phyloP scores from a whole-genome alignment of 2,329 filamentous ascomycete genomes.

The Clonostachys rosea region DNA sequence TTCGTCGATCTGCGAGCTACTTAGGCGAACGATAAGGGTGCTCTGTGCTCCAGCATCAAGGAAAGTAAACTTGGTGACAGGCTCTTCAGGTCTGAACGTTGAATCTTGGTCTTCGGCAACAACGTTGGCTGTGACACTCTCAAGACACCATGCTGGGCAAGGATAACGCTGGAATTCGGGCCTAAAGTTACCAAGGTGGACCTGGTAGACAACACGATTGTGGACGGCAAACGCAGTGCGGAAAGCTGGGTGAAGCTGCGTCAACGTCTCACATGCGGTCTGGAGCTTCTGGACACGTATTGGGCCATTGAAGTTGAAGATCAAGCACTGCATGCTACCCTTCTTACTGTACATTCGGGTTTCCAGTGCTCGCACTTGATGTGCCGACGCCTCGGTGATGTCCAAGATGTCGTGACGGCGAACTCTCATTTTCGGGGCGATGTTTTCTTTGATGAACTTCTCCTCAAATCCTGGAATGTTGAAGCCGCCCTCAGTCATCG shows the following conservation, averaged over 20 bases:
- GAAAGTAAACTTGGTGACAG: constrained; percentile 44
- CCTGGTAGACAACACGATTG: constrained; percentile 41
- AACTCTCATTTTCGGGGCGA: constrained; percentile 36
- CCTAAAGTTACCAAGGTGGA: constrained; percentile 33
- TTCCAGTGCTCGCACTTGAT: constrained; percentile 43
- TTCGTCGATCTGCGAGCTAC: constrained; percentile 44
- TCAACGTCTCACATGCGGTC: constrained; percentile 37
- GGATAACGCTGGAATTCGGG: constrained; percentile 37
- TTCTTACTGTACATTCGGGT: constrained; percentile 35
- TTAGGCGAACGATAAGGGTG: constrained; percentile 40
- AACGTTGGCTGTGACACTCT: constrained; percentile 28
- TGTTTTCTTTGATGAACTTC: constrained; percentile 29
- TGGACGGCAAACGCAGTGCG: constrained; percentile 48
- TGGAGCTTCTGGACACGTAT: constrained; percentile 37
- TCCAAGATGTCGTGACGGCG: constrained; percentile 37
- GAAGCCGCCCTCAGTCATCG: background rate
- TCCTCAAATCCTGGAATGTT: constrained; percentile 13
- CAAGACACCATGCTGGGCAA: constrained; percentile 32
- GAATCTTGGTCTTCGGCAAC: constrained; percentile 35
- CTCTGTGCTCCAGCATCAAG: constrained; percentile 42
- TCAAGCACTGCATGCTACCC: constrained; percentile 40
- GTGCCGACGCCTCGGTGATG: constrained; percentile 39
- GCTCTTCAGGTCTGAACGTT: constrained; percentile 31
- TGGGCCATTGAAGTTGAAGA: constrained; percentile 40
- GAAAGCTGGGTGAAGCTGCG: constrained; percentile 42